These are phyloP conservation scores for Pyricularia grisea DNA, from an alignment of 2,329 filamentous ascomycete species.

Conservation along the genomic window DNA sequence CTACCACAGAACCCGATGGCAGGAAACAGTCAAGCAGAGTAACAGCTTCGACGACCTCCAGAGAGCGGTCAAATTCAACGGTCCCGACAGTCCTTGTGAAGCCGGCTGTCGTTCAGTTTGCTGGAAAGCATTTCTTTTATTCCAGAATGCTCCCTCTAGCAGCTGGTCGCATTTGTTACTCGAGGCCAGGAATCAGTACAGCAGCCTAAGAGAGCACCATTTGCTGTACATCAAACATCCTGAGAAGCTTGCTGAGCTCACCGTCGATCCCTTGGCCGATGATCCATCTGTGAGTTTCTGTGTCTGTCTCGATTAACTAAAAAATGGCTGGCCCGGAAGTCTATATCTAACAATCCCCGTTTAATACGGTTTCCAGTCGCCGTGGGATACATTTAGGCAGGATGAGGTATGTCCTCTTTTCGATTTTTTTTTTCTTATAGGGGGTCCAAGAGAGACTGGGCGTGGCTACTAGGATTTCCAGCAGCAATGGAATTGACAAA, in stretches of 20 bases:
- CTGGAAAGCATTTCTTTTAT: constrained; percentile 88
- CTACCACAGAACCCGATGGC: constrained; percentile 53
- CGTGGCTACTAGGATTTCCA: constrained; percentile 41
- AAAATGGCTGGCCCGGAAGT: neutral
- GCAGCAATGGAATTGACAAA: neutral
- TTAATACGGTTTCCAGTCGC: constrained; percentile 5
- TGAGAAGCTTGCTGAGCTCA: constrained; percentile 61
- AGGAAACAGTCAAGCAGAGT: constrained; percentile 48
- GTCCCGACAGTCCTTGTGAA: constrained; percentile 52
- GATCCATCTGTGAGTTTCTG: constrained; percentile 44
- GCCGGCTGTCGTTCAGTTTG: constrained; percentile 75
- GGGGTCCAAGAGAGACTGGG: constrained; percentile 49
- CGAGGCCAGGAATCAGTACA: constrained; percentile 66
- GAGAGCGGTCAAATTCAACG: constrained; percentile 52
- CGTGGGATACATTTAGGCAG: constrained; percentile 1
- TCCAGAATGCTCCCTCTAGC: constrained; percentile 52
- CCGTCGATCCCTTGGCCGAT: constrained; percentile 77
- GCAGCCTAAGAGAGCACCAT: constrained; percentile 62
- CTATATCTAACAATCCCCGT: constrained; percentile 14
- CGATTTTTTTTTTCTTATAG: no score
- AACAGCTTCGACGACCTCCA: constrained; percentile 52
- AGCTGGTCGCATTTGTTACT: constrained; percentile 61
- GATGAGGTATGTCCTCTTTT: neutral
- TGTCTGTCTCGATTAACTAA: neutral
- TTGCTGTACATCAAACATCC: constrained; percentile 77